Conservation (phyloP, 345 rosid genomes). For the Brassica cretica region DNA sequence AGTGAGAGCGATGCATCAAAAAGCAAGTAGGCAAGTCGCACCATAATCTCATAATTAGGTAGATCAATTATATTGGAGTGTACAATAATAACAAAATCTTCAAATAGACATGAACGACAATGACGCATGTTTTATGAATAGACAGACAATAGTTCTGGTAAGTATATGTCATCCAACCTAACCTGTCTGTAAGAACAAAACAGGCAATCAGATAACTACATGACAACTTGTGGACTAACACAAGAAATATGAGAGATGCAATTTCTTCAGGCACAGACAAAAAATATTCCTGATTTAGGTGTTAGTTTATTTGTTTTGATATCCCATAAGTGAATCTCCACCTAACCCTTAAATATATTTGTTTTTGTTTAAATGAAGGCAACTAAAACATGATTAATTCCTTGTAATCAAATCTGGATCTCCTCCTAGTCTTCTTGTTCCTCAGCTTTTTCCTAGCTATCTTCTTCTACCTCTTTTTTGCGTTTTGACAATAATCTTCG, state of each 20-base stretch:
- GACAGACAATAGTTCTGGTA: neutral
- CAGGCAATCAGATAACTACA: neutral
- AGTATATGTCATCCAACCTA: neutral
- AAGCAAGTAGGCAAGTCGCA: neutral
- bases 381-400: neutral
- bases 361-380: neutral
- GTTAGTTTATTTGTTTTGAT: neutral
- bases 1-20: neutral
- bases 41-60: neutral
- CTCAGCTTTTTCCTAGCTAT: neutral
- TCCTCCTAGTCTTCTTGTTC: neutral
- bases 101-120: neutral
- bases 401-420: conserved; percentile 15
- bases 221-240: neutral
- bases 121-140: neutral
- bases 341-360: neutral
- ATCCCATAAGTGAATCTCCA: neutral
- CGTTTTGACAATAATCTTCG: conserved; percentile 1
- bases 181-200: neutral
- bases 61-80: neutral
- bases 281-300: conserved; percentile 6
- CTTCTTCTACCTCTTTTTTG: neutral
- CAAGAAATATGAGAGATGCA: neutral
- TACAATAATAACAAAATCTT: neutral
- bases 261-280: neutral